These are phyloP conservation scores for Chenopodium quinoa DNA, from an alignment of 148 eudicot species.

Conservation along the genomic window DNA sequence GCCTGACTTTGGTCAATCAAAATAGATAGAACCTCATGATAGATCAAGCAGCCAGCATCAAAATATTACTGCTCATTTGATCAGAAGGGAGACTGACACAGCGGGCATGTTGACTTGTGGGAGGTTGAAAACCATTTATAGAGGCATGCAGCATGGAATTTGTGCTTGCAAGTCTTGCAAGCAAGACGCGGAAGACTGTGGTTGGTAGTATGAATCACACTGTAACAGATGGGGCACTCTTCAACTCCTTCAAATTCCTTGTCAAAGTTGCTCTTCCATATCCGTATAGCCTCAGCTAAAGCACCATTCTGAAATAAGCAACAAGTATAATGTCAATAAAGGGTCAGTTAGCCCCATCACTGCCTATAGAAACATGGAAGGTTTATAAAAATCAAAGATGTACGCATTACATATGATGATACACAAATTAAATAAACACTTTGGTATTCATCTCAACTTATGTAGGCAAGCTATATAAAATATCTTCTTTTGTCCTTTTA, in stretches of 20 bases:
- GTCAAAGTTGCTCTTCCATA: slow-evolving; percentile 93
- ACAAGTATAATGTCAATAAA: slow-evolving; percentile 8
- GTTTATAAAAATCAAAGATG: neutral
- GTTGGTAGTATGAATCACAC: slow-evolving; percentile 83
- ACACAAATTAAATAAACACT: neutral
- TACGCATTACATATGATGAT: no score
- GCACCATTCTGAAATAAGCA: slow-evolving; percentile 74
- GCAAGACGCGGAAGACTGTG: slow-evolving; percentile 94
- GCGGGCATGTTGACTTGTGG: slow-evolving; percentile 93
- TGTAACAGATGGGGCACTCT: slow-evolving; percentile 98
- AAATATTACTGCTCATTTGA: neutral
- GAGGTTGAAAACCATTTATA: slow-evolving; percentile 98
- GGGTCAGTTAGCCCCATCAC: neutral
- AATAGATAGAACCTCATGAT: neutral
- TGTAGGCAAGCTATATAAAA: no score
- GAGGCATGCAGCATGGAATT: slow-evolving; percentile 91
- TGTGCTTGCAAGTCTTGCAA: slow-evolving; percentile 96
- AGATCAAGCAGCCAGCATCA: neutral
- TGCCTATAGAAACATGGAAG: neutral
- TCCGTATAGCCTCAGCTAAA: slow-evolving; percentile 88
- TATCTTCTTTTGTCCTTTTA: no score
- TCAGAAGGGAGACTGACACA: slow-evolving; percentile 93
- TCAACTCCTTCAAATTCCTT: slow-evolving; percentile 98
- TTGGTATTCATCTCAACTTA: neutral
- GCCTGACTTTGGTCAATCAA: neutral